These are phyloP conservation scores for Backusella westeae DNA, from an alignment of 192 early-diverging fungal species.

Conservation along the genomic window DNA sequence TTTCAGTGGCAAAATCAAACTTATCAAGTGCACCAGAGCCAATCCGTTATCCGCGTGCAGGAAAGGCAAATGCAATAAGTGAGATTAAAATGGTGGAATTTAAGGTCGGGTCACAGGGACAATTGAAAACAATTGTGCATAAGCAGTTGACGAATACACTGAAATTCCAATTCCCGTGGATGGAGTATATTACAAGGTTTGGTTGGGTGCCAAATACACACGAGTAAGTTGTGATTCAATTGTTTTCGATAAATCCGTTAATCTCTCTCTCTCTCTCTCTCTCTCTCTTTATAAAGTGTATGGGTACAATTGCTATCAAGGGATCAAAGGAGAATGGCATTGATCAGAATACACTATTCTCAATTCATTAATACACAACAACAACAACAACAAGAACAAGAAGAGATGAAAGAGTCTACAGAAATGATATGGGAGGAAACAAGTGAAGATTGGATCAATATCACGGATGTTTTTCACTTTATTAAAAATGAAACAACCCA, in stretches of 20 bases:
- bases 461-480: constrained; percentile 44
- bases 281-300: constrained; percentile 29
- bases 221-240: constrained; percentile 34
- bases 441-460: constrained; percentile 60
- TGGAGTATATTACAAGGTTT: constrained; percentile 64
- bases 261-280: background rate
- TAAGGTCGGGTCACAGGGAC: constrained; percentile 15
- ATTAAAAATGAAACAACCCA: background rate
- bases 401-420: background rate
- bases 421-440: constrained; percentile 54
- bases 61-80: constrained; percentile 53
- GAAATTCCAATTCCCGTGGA: constrained; percentile 58
- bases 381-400: too few relatives aligned
- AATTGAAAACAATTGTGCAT: constrained; percentile 30
- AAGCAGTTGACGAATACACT: constrained; percentile 47
- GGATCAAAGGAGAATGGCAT: constrained; percentile 46
- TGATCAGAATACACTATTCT: constrained; percentile 47
- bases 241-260: background rate
- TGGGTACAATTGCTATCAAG: constrained; percentile 61
- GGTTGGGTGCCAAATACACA: constrained; percentile 61
- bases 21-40: constrained; percentile 27
- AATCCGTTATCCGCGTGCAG: constrained; percentile 61
- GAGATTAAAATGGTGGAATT: constrained; percentile 58
- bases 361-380: constrained; percentile 41
- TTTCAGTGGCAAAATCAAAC: constrained; percentile 17